A percentile compares a stretch with the other conserved stretches of the same genome.
These are phyloP conservation scores for Anacardium occidentale DNA, from an alignment of 345 rosid species.

Conservation along the genomic window DNA sequence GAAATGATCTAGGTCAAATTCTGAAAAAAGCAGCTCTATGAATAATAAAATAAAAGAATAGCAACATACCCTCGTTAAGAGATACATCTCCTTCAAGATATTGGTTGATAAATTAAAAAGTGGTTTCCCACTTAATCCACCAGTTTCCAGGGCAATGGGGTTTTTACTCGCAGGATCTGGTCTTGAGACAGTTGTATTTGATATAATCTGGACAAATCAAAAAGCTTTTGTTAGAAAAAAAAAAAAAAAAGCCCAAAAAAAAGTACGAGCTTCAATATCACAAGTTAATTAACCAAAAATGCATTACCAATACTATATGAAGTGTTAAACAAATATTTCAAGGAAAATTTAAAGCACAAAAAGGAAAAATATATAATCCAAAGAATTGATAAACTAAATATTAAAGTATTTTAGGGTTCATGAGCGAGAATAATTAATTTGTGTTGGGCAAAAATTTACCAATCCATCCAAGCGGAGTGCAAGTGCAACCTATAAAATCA, in stretches of 20 bases:
- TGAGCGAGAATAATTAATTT: neutral
- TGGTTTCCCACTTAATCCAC: conserved; percentile 94
- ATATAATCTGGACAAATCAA: conserved; percentile 57
- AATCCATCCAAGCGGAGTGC: conserved; percentile 95
- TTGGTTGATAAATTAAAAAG: conserved; percentile 71
- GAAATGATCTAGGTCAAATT: neutral
- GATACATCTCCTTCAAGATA: conserved; percentile 84
- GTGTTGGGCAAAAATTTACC: conserved; percentile 45
- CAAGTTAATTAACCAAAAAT: conserved; percentile 5
- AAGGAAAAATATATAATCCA: neutral
- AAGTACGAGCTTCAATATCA: neutral
- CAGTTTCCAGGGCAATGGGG: conserved; percentile 67
- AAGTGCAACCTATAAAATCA: conserved; percentile 75
- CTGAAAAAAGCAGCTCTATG: neutral
- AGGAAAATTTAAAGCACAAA: neutral
- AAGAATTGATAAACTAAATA: neutral
- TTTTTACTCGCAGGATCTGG: conserved; percentile 58
- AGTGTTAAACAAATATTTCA: neutral
- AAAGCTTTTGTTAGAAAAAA: conserved; percentile 1
- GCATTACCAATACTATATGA: neutral
- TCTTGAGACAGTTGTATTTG: conserved; percentile 91
- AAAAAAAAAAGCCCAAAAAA: neutral
- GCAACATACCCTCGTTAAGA: conserved; percentile 78
- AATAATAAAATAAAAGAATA: conserved; percentile 12
- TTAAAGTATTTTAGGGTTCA: neutral